phyloP scores from a whole-genome alignment of 495 filamentous ascomycete species.

The Staphylotrichum longicolle region DNA sequence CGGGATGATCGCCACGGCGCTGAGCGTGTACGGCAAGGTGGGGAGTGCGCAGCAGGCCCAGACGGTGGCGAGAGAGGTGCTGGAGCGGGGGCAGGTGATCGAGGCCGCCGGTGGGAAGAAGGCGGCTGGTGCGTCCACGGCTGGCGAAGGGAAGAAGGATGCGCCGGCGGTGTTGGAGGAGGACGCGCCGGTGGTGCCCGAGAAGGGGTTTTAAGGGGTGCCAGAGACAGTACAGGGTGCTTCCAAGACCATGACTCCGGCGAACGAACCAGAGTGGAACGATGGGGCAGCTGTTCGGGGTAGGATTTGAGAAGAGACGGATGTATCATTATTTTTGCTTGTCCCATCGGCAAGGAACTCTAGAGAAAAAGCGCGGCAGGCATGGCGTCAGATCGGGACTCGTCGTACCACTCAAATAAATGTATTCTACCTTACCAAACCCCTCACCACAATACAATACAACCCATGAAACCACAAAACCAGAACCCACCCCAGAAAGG shows the following conservation, averaged over 20 bases:
- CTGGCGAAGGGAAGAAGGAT: conserved; percentile 11
- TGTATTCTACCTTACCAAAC: not conserved
- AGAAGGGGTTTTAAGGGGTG: not conserved
- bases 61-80: conserved; percentile 55
- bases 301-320: not conserved
- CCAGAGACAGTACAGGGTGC: not conserved
- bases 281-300: not conserved
- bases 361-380: not conserved
- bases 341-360: conserved; percentile 3
- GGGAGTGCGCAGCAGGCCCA: conserved; percentile 72
- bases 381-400: conserved; percentile 7
- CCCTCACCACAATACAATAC: not conserved
- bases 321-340: conserved; percentile 15
- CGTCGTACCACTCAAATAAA: not conserved
- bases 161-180: conserved; percentile 15
- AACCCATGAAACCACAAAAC: not conserved
- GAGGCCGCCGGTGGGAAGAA: conserved; percentile 23
- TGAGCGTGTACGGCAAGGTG: conserved; percentile 95
- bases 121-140: not conserved
- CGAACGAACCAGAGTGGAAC: not conserved
- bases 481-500: no score
- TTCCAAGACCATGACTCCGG: not conserved
- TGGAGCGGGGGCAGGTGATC: conserved; percentile 30
- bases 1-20: conserved; percentile 93
- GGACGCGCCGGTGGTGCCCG: not conserved